Evolutionary conservation across 1,284 basidiomycete species (phyloP), one percentile per base, ranked within the genome.

Genomic region (Rhodotorula sp.): DNA sequence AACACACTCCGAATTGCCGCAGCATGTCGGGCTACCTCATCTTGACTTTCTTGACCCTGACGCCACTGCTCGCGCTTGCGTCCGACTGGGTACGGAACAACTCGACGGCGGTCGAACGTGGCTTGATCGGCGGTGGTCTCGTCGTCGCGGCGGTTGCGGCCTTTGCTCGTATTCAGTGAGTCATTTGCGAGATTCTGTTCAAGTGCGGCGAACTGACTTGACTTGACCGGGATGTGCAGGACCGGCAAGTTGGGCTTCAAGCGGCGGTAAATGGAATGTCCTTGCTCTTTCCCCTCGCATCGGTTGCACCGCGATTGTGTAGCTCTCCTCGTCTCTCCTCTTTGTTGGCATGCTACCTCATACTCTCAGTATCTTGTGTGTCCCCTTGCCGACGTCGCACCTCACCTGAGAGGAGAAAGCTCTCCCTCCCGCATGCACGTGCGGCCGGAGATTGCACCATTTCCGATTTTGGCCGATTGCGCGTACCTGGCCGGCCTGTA

Each of bases 11-110:
- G 15, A 1, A 8, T 10, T 30, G 26, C 1, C 24, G 7, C 59
- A 73, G 72, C 18, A 44, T 72, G 45, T 70, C 72, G 12, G 77
- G 77, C 8, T 77, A 77, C 61, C 42, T 71, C 33, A 74, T 71
- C 30, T 65, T 77, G 33, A 30, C 42, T 5, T 57, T 76, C 22
- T 62, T 76, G 17, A 42, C 75, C 26, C 7, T 69, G 4, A 77
- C 77, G 4, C 74, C 77, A 6, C 24, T 68, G 5, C 60, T 75
- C 24, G 77, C 77, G 22, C 66, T 76, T 30, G 64, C 62, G n/a
- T 61, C 66, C n/a, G 72, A 73, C 57, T 77, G 77, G 77, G 59
- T 77, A 17, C 44, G 55, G 7, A 54, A 33, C 15, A 71, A 77
- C 65, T 68, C 75, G 44, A 29, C 46, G 6, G 6, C 17, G 8